Evolutionary conservation across 2,329 filamentous ascomycete genomes (phyloP).

Genomic region (Penicillium nordicum): DNA sequence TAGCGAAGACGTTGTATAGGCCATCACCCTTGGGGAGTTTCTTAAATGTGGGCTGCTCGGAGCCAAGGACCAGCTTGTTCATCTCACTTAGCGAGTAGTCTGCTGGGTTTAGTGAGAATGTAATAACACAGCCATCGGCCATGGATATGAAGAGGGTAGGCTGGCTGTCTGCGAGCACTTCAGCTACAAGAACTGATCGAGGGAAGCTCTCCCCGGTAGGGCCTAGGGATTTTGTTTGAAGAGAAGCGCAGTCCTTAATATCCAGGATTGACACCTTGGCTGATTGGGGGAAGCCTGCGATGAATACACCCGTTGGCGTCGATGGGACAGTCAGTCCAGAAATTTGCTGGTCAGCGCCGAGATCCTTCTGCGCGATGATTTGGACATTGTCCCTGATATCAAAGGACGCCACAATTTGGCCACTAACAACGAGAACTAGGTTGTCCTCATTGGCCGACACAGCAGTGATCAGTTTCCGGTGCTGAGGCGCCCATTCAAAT

Average conservation of each 20-base stretch:
- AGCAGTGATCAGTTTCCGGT: conserved; percentile 63
- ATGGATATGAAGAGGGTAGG: conserved; percentile 85
- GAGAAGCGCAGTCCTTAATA: conserved; percentile 61
- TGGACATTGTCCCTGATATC: conserved; percentile 58
- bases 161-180: conserved; percentile 63
- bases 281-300: conserved; percentile 85
- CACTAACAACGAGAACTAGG: conserved; percentile 71
- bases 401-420: conserved; percentile 68
- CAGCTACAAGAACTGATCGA: conserved; percentile 73
- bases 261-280: conserved; percentile 73
- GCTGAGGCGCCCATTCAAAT: conserved; percentile 47
- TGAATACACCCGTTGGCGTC: conserved; percentile 62
- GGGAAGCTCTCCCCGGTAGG: conserved; percentile 74
- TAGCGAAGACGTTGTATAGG: conserved; percentile 81
- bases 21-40: conserved; percentile 65
- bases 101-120: conserved; percentile 65
- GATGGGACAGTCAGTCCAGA: conserved; percentile 77
- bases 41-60: conserved; percentile 77
- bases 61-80: conserved; percentile 81
- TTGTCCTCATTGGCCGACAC: conserved; percentile 70
- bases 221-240: conserved; percentile 62
- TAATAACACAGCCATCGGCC: conserved; percentile 87
- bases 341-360: conserved; percentile 69
- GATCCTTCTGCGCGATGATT: conserved; percentile 57
- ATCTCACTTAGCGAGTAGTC: conserved; percentile 65